A percentile compares a stretch with the other conserved stretches of the same genome.
phyloP scores from a whole-genome alignment of 352 stramenopile species.

The Phytophthora fragariae region DNA sequence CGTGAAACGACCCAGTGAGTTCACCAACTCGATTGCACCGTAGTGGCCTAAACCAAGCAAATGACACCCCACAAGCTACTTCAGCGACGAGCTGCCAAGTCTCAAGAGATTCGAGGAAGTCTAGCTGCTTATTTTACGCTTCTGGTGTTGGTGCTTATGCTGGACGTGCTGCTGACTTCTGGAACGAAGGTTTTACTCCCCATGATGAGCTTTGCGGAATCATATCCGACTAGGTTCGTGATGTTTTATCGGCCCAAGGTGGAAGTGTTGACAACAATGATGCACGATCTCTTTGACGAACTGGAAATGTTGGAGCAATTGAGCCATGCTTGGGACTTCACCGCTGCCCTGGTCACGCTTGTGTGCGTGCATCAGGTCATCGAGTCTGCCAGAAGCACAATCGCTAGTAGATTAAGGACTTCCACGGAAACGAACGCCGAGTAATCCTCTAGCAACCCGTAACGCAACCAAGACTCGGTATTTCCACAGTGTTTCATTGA shows the following conservation, averaged over 20 bases:
- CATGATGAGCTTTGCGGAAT: constrained; percentile 21
- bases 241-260: constrained; percentile 49
- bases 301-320: constrained; percentile 40
- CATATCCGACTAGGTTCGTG: constrained; percentile 41
- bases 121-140: constrained; percentile 2
- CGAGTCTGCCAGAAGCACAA: constrained; percentile 26
- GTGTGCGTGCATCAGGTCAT: constrained; percentile 48
- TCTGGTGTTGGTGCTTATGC: constrained; percentile 1
- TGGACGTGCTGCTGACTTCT: constrained; percentile 12
- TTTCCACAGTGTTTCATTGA: too few relatives aligned
- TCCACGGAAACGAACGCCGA: neutral
- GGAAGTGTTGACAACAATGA: neutral
- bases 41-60: neutral
- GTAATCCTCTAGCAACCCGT: neutral
- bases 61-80: neutral
- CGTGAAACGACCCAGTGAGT: neutral
- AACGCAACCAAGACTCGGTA: too few relatives aligned
- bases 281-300: constrained; percentile 14
- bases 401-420: constrained; percentile 6
- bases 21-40: neutral
- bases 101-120: neutral
- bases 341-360: constrained; percentile 39
- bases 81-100: neutral
- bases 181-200: constrained; percentile 14
- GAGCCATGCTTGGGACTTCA: constrained; percentile 43